Conservation (phyloP, 2,329 filamentous ascomycete genomes). For the Fusarium sp. region DNA sequence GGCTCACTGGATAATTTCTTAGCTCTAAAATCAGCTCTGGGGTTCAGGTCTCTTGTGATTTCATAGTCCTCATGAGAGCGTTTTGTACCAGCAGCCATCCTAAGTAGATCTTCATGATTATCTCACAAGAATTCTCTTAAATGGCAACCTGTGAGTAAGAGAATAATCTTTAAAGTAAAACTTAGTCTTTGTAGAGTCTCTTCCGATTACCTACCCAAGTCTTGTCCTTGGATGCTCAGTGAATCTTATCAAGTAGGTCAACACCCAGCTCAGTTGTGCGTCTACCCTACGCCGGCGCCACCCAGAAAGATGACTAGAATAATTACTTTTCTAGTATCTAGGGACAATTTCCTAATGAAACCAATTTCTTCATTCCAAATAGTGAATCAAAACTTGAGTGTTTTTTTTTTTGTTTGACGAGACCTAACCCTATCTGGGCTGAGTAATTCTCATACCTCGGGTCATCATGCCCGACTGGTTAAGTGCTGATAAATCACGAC, state of each 20-base stretch:
- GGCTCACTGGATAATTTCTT: no score
- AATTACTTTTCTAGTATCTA: background rate
- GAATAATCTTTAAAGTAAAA: background rate
- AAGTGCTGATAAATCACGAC: constrained; percentile 3
- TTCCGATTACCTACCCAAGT: background rate
- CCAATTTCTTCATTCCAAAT: no score
- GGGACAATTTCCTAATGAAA: background rate
- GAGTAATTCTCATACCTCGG: background rate
- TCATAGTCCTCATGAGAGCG: no score
- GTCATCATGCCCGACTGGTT: background rate
- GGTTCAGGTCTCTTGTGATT: no score
- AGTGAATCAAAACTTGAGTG: background rate
- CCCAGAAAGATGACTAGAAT: background rate
- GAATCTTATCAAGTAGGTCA: background rate
- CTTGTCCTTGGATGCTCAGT: background rate
- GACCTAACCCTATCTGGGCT: background rate
- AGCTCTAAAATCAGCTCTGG: no score
- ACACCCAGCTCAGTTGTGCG: background rate
- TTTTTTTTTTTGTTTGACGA: background rate
- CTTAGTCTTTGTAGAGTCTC: background rate
- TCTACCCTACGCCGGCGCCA: background rate
- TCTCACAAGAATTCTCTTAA: background rate
- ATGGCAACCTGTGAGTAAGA: background rate
- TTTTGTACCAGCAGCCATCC: background rate
- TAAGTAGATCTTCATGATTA: background rate